These are phyloP conservation scores for Pinus tabuliformis DNA, from an alignment of 75 land plant genomes.

Conservation along the genomic window DNA sequence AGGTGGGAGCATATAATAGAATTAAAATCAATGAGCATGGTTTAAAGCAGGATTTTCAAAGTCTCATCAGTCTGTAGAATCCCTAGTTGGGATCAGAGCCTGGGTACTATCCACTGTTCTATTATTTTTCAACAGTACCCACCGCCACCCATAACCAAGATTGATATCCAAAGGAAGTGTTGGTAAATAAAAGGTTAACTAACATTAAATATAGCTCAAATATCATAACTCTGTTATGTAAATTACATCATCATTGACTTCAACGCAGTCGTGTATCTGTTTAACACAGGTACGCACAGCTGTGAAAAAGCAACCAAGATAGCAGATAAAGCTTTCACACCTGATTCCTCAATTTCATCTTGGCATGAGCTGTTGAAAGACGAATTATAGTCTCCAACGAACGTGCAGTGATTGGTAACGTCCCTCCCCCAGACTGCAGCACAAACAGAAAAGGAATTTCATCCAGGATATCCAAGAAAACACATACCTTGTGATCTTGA, in stretches of 20 bases:
- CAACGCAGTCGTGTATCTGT: not conserved
- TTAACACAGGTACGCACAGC: not conserved
- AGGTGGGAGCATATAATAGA: not conserved
- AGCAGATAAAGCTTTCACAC: constrained; percentile 18
- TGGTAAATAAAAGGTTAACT: too few species aligned
- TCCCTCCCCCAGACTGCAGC: constrained; percentile 81
- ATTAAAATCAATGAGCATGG: not conserved
- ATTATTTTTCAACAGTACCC: too few species aligned
- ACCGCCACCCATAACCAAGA: too few species aligned
- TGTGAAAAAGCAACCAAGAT: too few species aligned
- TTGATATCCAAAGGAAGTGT: too few species aligned
- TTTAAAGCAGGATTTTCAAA: not conserved
- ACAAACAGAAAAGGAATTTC: constrained; percentile 2
- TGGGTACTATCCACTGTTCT: too few species aligned
- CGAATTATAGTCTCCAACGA: constrained; percentile 42
- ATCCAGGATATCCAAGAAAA: not conserved
- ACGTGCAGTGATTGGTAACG: constrained; percentile 34
- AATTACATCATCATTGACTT: not conserved
- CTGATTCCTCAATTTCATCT: constrained; percentile 82
- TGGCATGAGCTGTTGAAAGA: constrained; percentile 87
- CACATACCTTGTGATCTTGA: not conserved
- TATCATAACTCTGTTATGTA: not conserved
- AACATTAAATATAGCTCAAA: too few species aligned
- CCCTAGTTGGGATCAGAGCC: too few species aligned
- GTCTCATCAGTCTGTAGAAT: not conserved